phyloP scores from a whole-genome alignment of 2,329 filamentous ascomycete species.

The Beauveria asiatica region DNA sequence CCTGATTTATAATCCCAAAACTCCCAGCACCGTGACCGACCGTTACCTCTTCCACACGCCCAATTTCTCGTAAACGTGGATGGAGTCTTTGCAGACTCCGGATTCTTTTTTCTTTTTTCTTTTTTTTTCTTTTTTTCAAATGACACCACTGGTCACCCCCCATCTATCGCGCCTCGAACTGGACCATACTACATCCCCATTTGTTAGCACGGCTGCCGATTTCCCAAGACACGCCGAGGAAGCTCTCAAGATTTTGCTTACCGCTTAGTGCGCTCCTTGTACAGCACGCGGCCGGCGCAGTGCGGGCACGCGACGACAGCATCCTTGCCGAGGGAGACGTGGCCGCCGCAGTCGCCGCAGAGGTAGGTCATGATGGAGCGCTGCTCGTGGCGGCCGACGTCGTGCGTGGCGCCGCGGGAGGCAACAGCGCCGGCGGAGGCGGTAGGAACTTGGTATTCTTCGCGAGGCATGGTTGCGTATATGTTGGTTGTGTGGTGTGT shows the following conservation, averaged over 20 bases:
- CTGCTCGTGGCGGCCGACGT: slow-evolving; percentile 31
- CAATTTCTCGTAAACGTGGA: not conserved
- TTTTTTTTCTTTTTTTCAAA: not conserved
- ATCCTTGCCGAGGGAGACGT: slow-evolving; percentile 33
- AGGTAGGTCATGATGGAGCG: slow-evolving; percentile 31
- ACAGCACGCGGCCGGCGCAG: slow-evolving; percentile 89
- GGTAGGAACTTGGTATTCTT: slow-evolving; percentile 68
- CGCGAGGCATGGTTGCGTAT: slow-evolving; percentile 49
- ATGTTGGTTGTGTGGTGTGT: not conserved
- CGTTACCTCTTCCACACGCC: not conserved
- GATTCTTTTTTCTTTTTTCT: too few relatives aligned
- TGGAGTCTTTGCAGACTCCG: too few relatives aligned
- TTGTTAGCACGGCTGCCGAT: slow-evolving; percentile 14
- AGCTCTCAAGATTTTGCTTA: slow-evolving; percentile 36
- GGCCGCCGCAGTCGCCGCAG: slow-evolving; percentile 36
- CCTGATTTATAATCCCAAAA: slow-evolving; percentile 7
- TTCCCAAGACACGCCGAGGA: not conserved
- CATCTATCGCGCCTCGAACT: slow-evolving; percentile 81
- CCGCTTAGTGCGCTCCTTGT: slow-evolving; percentile 98
- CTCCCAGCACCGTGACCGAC: not conserved
- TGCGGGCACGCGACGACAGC: slow-evolving; percentile 41
- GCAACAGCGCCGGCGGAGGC: slow-evolving; percentile 34
- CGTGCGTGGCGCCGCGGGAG: slow-evolving; percentile 32
- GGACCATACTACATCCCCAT: slow-evolving; percentile 74
- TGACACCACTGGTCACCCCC: not conserved